Conservation (phyloP, 495 filamentous ascomycete species). For the Apodospora peruviana region DNA sequence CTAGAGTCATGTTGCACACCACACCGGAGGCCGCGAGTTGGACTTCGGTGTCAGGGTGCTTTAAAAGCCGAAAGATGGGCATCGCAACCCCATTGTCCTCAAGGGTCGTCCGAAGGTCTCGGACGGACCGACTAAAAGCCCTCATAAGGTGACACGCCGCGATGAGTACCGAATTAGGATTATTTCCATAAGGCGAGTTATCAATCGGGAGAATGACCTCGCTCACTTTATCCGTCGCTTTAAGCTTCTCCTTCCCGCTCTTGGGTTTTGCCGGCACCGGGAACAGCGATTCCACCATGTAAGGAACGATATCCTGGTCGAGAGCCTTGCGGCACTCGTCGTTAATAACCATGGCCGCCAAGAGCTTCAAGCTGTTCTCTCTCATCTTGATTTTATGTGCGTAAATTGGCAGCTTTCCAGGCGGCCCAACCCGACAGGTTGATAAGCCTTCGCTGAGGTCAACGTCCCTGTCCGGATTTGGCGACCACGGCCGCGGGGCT, state of each 20-base stretch:
- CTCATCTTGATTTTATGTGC: conserved; percentile 72
- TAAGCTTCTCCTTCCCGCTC: conserved; percentile 18
- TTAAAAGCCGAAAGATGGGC: conserved; percentile 73
- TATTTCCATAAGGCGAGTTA: conserved; percentile 28
- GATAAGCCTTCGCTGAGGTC: conserved; percentile 15
- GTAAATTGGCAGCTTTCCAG: conserved; percentile 57
- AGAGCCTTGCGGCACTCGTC: conserved; percentile 81
- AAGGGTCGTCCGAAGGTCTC: conserved; percentile 74
- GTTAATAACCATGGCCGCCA: conserved; percentile 73
- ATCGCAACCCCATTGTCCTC: conserved; percentile 78
- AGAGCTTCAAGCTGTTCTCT: conserved; percentile 69
- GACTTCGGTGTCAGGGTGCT: conserved; percentile 71
- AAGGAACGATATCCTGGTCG: conserved; percentile 70
- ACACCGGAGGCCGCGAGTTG: conserved; percentile 78
- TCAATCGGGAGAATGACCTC: not conserved
- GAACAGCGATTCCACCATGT: conserved; percentile 77
- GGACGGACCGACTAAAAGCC: conserved; percentile 76
- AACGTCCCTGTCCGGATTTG: conserved; percentile 18
- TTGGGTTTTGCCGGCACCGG: conserved; percentile 42
- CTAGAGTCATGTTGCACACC: conserved; percentile 75
- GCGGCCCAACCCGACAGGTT: conserved; percentile 48
- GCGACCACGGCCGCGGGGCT: conserved; percentile 39
- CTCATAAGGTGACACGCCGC: conserved; percentile 78
- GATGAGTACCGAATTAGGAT: conserved; percentile 62
- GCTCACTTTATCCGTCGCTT: conserved; percentile 9